Percentiles rank a stretch among this genome's conserved stretches.
Conservation (phyloP, 495 filamentous ascomycete species). For the Jackrogersella minutella region DNA sequence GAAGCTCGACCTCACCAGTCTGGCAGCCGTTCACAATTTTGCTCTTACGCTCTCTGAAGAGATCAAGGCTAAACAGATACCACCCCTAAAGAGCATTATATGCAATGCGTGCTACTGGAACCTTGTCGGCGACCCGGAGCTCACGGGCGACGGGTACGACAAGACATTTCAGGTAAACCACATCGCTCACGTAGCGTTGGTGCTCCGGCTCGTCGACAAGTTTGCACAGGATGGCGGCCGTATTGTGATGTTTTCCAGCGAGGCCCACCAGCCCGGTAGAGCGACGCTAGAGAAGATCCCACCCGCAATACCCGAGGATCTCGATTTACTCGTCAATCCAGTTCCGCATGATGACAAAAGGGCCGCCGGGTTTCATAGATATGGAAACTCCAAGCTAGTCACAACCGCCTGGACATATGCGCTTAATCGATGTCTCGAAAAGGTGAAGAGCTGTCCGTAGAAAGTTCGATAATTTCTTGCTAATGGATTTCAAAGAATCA, state of each 20-base stretch:
- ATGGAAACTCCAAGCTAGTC: conserved; percentile 53
- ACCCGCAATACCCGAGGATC: conserved; percentile 34
- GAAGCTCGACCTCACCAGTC: conserved; percentile 50
- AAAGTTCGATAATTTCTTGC: neutral
- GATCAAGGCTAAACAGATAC: conserved; percentile 43
- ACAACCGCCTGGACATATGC: conserved; percentile 53
- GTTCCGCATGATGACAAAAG: conserved; percentile 20
- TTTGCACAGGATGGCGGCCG: conserved; percentile 48
- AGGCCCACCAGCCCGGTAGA: conserved; percentile 50
- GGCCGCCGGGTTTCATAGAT: conserved; percentile 51
- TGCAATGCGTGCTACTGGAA: conserved; percentile 60
- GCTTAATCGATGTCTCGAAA: conserved; percentile 51
- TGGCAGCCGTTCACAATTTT: conserved; percentile 49
- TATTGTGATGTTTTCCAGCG: conserved; percentile 52
- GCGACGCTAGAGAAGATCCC: conserved; percentile 48
- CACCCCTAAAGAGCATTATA: conserved; percentile 49
- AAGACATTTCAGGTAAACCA: conserved; percentile 56
- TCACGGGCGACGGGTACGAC: conserved; percentile 54
- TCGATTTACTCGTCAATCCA: conserved; percentile 37
- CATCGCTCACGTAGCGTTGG: conserved; percentile 52
- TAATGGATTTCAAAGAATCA: conserved; percentile 38
- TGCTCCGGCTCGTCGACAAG: conserved; percentile 51
- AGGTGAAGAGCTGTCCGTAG: conserved; percentile 35
- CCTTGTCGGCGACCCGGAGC: conserved; percentile 45
- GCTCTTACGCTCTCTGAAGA: conserved; percentile 36